A percentile compares a stretch with the other conserved stretches of the same genome.
Evolutionary conservation across 139 green algal species (phyloP).

Genomic region (Chlorella vulgaris): DNA sequence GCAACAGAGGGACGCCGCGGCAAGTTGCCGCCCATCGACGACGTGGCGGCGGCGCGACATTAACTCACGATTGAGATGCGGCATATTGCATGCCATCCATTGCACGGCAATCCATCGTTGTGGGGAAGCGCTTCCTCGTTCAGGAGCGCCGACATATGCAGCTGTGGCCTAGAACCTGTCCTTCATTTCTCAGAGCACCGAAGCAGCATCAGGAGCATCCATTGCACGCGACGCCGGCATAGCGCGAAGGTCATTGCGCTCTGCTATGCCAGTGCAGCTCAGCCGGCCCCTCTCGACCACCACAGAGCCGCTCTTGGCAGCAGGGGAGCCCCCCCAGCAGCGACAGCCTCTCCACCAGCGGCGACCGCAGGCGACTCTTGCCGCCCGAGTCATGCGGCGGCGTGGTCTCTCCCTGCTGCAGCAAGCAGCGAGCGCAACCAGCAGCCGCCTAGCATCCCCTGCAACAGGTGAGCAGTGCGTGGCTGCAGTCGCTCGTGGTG

Average conservation of each 20-base stretch:
- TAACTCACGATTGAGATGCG: no score
- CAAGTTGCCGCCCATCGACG: no score
- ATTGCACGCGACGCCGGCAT: no score
- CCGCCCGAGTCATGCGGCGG: neutral
- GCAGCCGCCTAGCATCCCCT: neutral
- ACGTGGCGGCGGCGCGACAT: no score
- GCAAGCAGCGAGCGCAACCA: neutral
- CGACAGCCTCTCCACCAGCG: neutral
- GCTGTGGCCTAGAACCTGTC: no score
- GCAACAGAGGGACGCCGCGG: no score
- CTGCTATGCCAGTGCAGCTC: neutral
- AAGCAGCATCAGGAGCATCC: no score
- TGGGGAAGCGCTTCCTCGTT: no score
- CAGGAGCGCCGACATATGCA: no score
- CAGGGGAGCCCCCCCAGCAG: neutral
- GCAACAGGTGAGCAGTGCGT: neutral
- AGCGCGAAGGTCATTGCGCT: neutral
- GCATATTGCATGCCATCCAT: no score
- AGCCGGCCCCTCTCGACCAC: neutral
- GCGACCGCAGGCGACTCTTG: neutral
- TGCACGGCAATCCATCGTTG: no score
- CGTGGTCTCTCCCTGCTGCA: neutral
- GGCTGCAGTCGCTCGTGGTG: neutral
- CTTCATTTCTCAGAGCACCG: no score
- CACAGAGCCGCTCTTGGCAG: neutral